Evolutionary conservation across 345 rosid species (phyloP).

Genomic region (Syzygium aromaticum): DNA sequence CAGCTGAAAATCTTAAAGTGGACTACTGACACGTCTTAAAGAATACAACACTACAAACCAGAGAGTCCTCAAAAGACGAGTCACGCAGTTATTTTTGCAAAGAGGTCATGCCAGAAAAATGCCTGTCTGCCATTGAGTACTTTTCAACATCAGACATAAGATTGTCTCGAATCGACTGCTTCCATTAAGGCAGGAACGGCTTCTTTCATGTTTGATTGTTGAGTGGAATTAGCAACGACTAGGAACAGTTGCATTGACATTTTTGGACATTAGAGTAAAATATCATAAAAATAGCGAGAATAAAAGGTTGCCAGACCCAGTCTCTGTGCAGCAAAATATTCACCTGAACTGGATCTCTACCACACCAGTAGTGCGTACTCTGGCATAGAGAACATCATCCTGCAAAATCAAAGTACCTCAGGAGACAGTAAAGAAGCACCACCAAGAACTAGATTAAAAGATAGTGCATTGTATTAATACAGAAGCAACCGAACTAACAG

Average conservation of each 20-base stretch:
- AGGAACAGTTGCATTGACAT: background rate
- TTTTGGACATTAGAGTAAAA: background rate
- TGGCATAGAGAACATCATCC: constrained; percentile 95
- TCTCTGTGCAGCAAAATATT: background rate
- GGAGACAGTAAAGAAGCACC: background rate
- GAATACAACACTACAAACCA: background rate
- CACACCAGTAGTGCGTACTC: constrained; percentile 97
- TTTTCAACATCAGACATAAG: background rate
- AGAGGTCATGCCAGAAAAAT: background rate
- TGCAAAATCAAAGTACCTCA: constrained; percentile 18
- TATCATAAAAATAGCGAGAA: background rate
- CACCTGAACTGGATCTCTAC: constrained; percentile 99
- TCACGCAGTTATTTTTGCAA: background rate
- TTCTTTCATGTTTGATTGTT: background rate
- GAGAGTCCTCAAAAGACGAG: background rate
- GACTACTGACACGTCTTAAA: background rate
- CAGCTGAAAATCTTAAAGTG: background rate
- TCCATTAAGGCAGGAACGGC: background rate
- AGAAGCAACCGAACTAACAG: background rate
- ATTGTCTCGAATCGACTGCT: background rate
- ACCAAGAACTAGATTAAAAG: background rate
- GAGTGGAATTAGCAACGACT: background rate
- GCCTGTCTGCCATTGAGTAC: background rate
- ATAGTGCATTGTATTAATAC: background rate
- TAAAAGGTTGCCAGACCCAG: background rate